Base-by-base conservation (phyloP, 169 alveolate species). In the Plasmodium chabaudi region DNA sequence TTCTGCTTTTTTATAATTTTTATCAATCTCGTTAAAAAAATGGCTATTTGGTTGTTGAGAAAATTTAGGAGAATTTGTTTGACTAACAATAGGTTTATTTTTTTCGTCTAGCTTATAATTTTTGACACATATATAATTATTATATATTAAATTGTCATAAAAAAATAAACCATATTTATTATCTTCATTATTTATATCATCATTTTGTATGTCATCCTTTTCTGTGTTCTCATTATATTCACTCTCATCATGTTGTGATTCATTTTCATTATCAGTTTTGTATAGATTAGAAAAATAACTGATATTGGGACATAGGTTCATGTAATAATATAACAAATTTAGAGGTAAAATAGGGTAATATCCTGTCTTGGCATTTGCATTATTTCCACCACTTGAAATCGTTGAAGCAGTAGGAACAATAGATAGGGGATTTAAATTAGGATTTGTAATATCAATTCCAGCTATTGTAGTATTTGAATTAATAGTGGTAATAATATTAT, bases 281-380 rank as follows among this genome's bases (percentile, higher is more conserved):
- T 64, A 86, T 23, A 86, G 1, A 12, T 63, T 60, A 12, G n/a
- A 27, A 27, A 86, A 86, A 72, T 59, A 86, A 19, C 46, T 42
- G 0, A 86, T 55, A 42, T 71, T 57, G 2, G 61, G 25, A n/a
- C 87, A 86, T 42, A 44, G 7, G 23, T 86, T 86, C 91, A 86
- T 86, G 67, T 86, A 86, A 64, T 86, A 86, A 44, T 70, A 86
- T n/a, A 86, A 64, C 34, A 86, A 15, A 17, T 86, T 57, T 13
- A 86, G 57, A 2, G 87, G 34, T 53, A 86, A 63, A 27, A 86
- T 27, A 1, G 91, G 91, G 42, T 70, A 23, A 44, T 21, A 4
- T 39, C 60, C 55, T 34, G 21, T 46, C 23, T 57, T 56, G 57
- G 57, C 1, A 13, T 34, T 34, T 2, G 42, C 2, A 27, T 27